Evolutionary conservation across 495 filamentous ascomycete species (phyloP).

Genomic region (Penicillium manginii): DNA sequence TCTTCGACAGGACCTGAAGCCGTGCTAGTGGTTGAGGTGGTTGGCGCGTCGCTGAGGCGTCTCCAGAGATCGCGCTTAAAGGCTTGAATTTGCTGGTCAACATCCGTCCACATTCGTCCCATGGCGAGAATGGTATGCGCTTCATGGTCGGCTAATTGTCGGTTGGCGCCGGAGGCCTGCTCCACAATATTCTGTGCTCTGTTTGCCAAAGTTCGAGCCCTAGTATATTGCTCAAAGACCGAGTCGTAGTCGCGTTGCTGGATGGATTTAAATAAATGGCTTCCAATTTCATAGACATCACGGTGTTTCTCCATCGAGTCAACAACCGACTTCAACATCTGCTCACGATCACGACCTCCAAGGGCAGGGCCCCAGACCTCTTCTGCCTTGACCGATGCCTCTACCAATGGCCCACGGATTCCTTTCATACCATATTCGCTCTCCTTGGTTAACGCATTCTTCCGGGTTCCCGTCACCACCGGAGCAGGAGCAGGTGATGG

Average conservation of each 20-base stretch:
- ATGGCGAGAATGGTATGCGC: conserved; percentile 84
- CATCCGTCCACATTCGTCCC: conserved; percentile 92
- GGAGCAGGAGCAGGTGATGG: conserved; percentile 34
- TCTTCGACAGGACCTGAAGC: conserved; percentile 64
- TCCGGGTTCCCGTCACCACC: conserved; percentile 52
- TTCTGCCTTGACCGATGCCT: conserved; percentile 90
- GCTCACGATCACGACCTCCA: conserved; percentile 89
- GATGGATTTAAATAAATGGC: conserved; percentile 78
- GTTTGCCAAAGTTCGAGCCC: conserved; percentile 73
- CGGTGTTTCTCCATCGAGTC: conserved; percentile 75
- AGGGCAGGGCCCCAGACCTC: conserved; percentile 96
- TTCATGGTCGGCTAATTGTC: conserved; percentile 68
- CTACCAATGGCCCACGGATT: conserved; percentile 82
- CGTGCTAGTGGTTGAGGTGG: conserved; percentile 44
- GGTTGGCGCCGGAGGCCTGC: conserved; percentile 48
- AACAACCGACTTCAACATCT: conserved; percentile 75
- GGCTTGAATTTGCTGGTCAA: conserved; percentile 76
- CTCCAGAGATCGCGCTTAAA: conserved; percentile 92
- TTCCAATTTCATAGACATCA: conserved; percentile 77
- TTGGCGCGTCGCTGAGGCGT: conserved; percentile 64
- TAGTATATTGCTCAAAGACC: conserved; percentile 82
- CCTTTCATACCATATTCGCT: conserved; percentile 92
- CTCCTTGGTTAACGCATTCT: conserved; percentile 90
- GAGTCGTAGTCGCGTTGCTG: conserved; percentile 87
- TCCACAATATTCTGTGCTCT: conserved; percentile 68